phyloP scores from a whole-genome alignment of 345 rosid genomes.

The Nasturtium officinale region DNA sequence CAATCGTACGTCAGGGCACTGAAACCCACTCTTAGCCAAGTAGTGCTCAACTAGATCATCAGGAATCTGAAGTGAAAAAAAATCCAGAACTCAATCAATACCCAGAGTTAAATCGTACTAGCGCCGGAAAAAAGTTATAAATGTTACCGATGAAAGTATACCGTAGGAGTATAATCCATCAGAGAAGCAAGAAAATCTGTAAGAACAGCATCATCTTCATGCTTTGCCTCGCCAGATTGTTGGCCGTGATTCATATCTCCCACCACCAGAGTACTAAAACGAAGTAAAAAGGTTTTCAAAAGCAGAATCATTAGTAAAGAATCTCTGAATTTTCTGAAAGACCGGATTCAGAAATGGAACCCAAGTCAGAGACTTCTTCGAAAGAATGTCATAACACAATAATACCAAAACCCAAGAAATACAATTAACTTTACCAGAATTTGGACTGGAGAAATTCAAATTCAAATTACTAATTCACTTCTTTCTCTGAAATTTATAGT shows the following conservation, averaged over 20 bases:
- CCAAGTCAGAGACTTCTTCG: background rate
- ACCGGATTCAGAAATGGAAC: background rate
- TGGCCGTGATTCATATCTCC: constrained; percentile 58
- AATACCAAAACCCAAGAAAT: background rate
- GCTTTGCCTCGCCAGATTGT: constrained; percentile 61
- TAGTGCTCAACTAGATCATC: constrained; percentile 96
- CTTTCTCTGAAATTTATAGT: background rate
- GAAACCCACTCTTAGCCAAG: constrained; percentile 95
- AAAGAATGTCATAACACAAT: background rate
- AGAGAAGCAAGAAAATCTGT: constrained; percentile 81
- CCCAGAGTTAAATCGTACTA: background rate
- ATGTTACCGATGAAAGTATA: constrained; percentile 18
- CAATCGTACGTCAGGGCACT: constrained; percentile 94
- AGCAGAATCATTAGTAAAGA: background rate
- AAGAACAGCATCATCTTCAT: constrained; percentile 83
- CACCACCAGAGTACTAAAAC: constrained; percentile 9
- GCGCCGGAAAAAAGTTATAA: background rate
- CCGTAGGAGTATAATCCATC: constrained; percentile 89
- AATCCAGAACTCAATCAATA: background rate
- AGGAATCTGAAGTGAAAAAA: constrained; percentile 62
- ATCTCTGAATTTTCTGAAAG: background rate
- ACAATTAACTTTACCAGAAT: background rate
- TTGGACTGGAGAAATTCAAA: background rate
- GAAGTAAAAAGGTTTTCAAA: background rate
- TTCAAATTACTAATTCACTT: background rate